Percentiles rank a stretch among this genome's conserved stretches.
phyloP scores from a whole-genome alignment of 306 rosid species.

The Lathyrus sativus region DNA sequence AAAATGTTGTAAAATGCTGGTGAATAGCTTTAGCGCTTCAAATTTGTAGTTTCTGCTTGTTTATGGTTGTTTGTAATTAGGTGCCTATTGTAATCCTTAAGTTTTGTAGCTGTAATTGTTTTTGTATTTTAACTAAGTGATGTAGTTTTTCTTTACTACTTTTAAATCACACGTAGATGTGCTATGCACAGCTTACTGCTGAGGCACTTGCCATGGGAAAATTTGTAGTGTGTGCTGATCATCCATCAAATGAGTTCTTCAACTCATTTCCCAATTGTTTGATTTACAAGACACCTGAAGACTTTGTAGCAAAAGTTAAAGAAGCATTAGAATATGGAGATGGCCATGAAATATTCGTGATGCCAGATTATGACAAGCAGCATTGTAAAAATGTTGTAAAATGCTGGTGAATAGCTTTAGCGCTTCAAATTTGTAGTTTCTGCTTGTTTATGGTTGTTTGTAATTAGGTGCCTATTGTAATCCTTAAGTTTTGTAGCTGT shows the following conservation, averaged over 20 bases:
- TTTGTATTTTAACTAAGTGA: constrained; percentile 31
- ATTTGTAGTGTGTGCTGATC: constrained; percentile 93
- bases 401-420: constrained; percentile 55
- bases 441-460: constrained; percentile 33
- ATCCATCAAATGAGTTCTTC: constrained; percentile 94
- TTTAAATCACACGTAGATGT: constrained; percentile 52
- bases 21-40: constrained; percentile 38
- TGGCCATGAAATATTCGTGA: constrained; percentile 40
- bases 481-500: constrained; percentile 34
- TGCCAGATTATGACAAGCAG: constrained; percentile 55
- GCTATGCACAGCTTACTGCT: constrained; percentile 95
- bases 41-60: constrained; percentile 32
- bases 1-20: constrained; percentile 63
- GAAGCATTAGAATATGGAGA: constrained; percentile 63
- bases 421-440: constrained; percentile 31
- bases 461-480: constrained; percentile 43
- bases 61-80: constrained; percentile 44
- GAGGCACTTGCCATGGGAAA: constrained; percentile 99
- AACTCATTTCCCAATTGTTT: constrained; percentile 89
- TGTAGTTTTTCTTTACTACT: constrained; percentile 21
- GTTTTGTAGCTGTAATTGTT: constrained; percentile 32
- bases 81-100: constrained; percentile 35
- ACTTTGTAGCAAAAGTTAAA: constrained; percentile 81
- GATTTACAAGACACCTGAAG: constrained; percentile 82
- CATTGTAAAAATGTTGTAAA: constrained; percentile 63